Base-by-base conservation (phyloP, 108 stramenopile genomes). In the Cyclotella cryptica region DNA sequence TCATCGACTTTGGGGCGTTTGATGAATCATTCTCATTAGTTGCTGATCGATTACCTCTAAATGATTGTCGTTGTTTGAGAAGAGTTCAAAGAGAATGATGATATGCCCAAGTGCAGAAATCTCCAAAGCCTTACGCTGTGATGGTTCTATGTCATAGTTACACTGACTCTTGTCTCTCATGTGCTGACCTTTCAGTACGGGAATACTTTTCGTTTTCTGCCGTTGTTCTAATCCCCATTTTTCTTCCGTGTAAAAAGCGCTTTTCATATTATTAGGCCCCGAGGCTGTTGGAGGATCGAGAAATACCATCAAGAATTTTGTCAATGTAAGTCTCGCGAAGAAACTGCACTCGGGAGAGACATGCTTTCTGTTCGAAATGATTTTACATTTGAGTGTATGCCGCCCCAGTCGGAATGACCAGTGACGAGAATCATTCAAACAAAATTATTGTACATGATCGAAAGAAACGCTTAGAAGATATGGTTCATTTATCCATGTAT, bases 391-490 rank as follows among this genome's bases (percentile, higher is more conserved):
- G 79, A 74, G 67, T 80, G 79, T 79, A 80, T 80, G 79, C 79
- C 72, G 79, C 79, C 79, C 79, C 79, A 80, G 79, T 80, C 79
- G 79, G 79, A 80, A 54, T 80, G 18, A 80, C 2, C 60, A 69
- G 79, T 80, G 79, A 80, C 79, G 79, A 80, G 44, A 60, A 80
- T 54, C 79, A 80, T 73, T 80, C 79, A 80, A 80, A 80, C 79
- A 80, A 80, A 77, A 59, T 79, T 80, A 74, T 74, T 80, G 79
- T 80, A 80, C 72, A 80, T 80, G 79, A 80, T 80, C 79, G 79
- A 80, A 69, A 3, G 47, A n/a, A 49, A n/a, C n/a, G 9, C n/a
- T 49, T 49, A 3, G 3, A n/a, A 49, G 44, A 45, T 45, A n/a
- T 19, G 19, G 1, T 51, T 18, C n/a, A 19, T 51, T n/a, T n/a